A percentile compares a stretch with the other conserved stretches of the same genome.
phyloP scores from a whole-genome alignment of 208 protist genomes.

The Leishmania arabica region DNA sequence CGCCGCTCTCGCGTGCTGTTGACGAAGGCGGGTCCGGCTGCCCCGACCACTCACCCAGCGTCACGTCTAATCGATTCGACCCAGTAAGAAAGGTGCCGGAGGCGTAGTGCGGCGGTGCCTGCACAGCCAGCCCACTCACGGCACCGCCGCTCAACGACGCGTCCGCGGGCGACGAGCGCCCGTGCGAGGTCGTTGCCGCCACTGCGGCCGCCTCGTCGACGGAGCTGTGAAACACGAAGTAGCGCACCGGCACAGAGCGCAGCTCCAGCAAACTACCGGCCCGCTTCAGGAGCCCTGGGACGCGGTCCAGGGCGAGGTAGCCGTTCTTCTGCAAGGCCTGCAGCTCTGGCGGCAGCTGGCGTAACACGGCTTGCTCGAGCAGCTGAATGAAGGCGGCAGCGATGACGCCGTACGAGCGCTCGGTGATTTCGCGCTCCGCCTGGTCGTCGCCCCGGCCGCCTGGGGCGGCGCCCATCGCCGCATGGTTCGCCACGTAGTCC shows the following conservation, averaged over 20 bases:
- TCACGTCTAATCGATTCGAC: conserved; percentile 51
- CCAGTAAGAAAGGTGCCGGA: conserved; percentile 71
- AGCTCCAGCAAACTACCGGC: conserved; percentile 64
- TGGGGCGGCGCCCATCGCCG: conserved; percentile 21
- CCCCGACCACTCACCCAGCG: conserved; percentile 70
- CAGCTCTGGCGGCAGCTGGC: conserved; percentile 62
- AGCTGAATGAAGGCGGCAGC: conserved; percentile 68
- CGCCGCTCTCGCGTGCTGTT: conserved; percentile 12
- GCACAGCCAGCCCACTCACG: conserved; percentile 19
- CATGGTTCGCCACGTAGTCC: conserved; percentile 42
- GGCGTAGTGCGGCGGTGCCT: conserved; percentile 26
- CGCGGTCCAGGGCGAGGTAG: conserved; percentile 73
- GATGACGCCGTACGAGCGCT: conserved; percentile 66
- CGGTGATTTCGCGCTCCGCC: conserved; percentile 60
- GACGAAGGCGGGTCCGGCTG: conserved; percentile 40
- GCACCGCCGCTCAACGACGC: not conserved
- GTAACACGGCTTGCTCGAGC: conserved; percentile 46
- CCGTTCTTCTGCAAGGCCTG: conserved; percentile 50
- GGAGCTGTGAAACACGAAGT: conserved; percentile 86
- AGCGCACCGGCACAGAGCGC: conserved; percentile 67
- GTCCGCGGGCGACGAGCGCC: not conserved
- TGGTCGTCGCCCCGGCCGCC: conserved; percentile 49
- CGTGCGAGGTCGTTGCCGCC: conserved; percentile 3
- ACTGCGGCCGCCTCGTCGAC: conserved; percentile 27
- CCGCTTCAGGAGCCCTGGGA: conserved; percentile 63